Conservation (phyloP, 1,284 basidiomycete species). For the Boletus semigastroideus region DNA sequence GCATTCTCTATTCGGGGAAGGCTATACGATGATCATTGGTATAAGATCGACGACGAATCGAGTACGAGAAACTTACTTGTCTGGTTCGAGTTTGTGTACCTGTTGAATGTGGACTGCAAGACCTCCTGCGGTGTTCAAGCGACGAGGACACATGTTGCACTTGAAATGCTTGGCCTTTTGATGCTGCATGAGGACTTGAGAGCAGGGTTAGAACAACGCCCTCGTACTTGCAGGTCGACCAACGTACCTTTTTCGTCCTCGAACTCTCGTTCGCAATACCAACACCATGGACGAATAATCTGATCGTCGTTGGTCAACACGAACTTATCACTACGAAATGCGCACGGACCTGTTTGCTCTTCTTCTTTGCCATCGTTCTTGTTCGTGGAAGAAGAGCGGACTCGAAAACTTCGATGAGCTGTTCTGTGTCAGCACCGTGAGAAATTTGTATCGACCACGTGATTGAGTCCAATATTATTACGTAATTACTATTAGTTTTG, state of each 20-base stretch:
- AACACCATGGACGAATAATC: slow-evolving; percentile 93
- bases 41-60: slow-evolving; percentile 7
- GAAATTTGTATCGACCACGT: slow-evolving; percentile 10
- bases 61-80: slow-evolving; percentile 64
- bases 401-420: slow-evolving; percentile 6
- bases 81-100: slow-evolving; percentile 96
- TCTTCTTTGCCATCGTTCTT: slow-evolving; percentile 74
- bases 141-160: slow-evolving; percentile 92
- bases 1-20: slow-evolving; percentile 92
- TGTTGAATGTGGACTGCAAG: slow-evolving; percentile 98
- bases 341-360: slow-evolving; percentile 68
- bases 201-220: background rate
- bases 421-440: slow-evolving; percentile 12
- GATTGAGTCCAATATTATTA: slow-evolving; percentile 13
- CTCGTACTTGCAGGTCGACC: background rate
- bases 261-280: slow-evolving; percentile 99
- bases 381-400: slow-evolving; percentile 10
- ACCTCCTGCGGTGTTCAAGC: slow-evolving; percentile 96
- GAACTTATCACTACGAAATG: background rate
- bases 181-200: slow-evolving; percentile 91
- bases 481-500: slow-evolving; percentile 9
- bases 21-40: slow-evolving; percentile 35
- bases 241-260: slow-evolving; percentile 92
- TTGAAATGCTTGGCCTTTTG: slow-evolving; percentile 99
- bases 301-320: slow-evolving; percentile 40